A percentile compares a stretch with the other conserved stretches of the same genome.
These are phyloP conservation scores for Coemansia sp. DNA, from an alignment of 192 early-diverging fungal genomes.

Conservation along the genomic window DNA sequence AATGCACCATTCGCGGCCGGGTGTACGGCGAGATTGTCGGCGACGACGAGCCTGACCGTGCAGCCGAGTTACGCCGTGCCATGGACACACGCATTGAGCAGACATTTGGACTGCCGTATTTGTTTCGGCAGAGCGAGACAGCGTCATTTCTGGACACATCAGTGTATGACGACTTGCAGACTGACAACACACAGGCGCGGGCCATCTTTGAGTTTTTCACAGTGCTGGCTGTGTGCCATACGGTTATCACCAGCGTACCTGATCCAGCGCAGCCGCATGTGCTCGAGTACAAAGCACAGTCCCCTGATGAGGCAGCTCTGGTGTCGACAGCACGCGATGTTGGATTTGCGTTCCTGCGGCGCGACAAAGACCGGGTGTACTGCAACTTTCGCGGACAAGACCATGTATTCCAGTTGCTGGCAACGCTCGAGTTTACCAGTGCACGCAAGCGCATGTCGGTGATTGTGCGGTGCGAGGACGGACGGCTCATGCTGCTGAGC, in stretches of 20 bases:
- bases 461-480: conserved; percentile 74
- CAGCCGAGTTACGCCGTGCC: conserved; percentile 26
- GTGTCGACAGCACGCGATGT: conserved; percentile 82
- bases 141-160: conserved; percentile 71
- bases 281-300: conserved; percentile 88
- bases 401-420: conserved; percentile 63
- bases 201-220: conserved; percentile 80
- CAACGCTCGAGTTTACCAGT: conserved; percentile 88
- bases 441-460: conserved; percentile 97
- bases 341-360: conserved; percentile 77
- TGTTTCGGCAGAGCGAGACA: conserved; percentile 60
- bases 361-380: conserved; percentile 65
- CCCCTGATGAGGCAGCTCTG: conserved; percentile 92
- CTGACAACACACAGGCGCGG: conserved; percentile 57
- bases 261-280: conserved; percentile 50
- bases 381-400: conserved; percentile 76
- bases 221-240: conserved; percentile 84
- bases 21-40: conserved; percentile 67
- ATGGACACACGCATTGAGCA: conserved; percentile 63
- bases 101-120: conserved; percentile 55
- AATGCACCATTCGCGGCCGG: conserved; percentile 84
- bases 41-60: conserved; percentile 26
- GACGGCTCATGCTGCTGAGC: conserved; percentile 74
- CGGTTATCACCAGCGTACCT: conserved; percentile 69
- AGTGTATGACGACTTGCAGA: conserved; percentile 62